Base-by-base conservation (phyloP, 2,329 filamentous ascomycete species). In the Botrytis fabae region DNA sequence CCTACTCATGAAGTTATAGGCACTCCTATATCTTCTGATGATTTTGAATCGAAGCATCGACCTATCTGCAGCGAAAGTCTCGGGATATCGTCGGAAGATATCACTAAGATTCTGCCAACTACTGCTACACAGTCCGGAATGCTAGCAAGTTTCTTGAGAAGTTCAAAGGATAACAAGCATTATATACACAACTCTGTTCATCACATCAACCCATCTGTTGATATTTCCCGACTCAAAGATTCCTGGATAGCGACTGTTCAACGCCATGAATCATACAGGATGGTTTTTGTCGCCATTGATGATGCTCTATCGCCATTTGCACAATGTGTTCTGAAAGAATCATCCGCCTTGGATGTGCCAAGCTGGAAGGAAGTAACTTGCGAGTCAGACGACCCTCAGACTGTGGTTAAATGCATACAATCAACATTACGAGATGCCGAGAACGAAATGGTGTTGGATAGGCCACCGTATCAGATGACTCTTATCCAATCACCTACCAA, bases 81-180 rank as follows among this genome's bases (percentile, higher is more conserved):
- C 32, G 66, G 25, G 28, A n/a, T 69, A 16, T 54, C 66, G 38
- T 14, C 25, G 20, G 35, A 44, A 38, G 25, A 40, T 32, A 69
- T 69, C 9, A 18, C 35, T 9, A 69, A 69, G 16, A 60, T 69
- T 14, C 28, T 69, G 10, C 66, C 66, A 28, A 69, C 66, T 44
- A 69, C 51, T 42, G 66, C 66, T 4, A 69, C 66, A 20, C 66
- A 69, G 57, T 69, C 66, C 38, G 66, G 66, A 69, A 69, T 69
- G 66, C 48, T 69, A 18, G 40, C n/a, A 28, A 60, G 66, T 42
- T 69, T 60, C 28, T 57, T 69, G 40, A n/a, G 51, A 20, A 69
- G 66, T 42, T 69, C 66, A 25, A 22, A 22, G 18, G n/a, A 60
- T 14, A 59, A 42, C 16, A 44, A 51, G 42, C 40, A 35, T 28